phyloP scores from a whole-genome alignment of 169 alveolate genomes.

The Eimeria zaria region DNA sequence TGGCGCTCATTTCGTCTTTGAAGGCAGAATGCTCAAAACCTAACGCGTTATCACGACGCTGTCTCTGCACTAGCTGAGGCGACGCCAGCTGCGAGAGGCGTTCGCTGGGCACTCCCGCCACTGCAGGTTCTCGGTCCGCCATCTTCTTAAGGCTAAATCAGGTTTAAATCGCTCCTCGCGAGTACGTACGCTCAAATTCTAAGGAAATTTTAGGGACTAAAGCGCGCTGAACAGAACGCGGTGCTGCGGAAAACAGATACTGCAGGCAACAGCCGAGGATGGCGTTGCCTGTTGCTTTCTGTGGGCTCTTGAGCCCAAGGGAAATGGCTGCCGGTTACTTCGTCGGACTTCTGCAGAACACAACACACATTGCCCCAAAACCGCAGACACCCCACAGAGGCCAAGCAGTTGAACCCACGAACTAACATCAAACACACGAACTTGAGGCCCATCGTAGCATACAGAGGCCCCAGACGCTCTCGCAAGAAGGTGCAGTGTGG shows the following conservation, averaged over 20 bases:
- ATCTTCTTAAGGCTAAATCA: neutral
- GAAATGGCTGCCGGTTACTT: neutral
- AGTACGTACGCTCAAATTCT: neutral
- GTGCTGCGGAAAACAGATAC: neutral
- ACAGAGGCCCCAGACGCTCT: too few species aligned
- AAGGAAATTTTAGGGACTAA: neutral
- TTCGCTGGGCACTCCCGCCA: slow-evolving; percentile 66
- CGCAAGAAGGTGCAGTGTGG: neutral
- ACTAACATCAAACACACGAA: neutral
- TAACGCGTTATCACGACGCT: neutral
- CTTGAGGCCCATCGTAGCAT: neutral
- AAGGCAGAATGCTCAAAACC: slow-evolving; percentile 21
- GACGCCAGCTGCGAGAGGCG: slow-evolving; percentile 72
- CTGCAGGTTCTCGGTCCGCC: neutral
- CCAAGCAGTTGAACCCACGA: neutral
- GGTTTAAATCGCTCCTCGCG: neutral
- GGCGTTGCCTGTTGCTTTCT: neutral
- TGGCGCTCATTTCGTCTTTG: slow-evolving; percentile 30
- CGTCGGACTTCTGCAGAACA: slow-evolving; percentile 10
- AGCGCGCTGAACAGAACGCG: neutral
- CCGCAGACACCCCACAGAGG: slow-evolving; percentile 30
- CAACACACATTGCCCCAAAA: neutral
- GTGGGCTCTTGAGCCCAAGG: neutral
- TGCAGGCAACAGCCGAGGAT: neutral
- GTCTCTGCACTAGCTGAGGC: slow-evolving; percentile 41